Evolutionary conservation across 2,329 filamentous ascomycete genomes (phyloP), one percentile per base, ranked within the genome.

Genomic region (Ophioceras dolichostomum): DNA sequence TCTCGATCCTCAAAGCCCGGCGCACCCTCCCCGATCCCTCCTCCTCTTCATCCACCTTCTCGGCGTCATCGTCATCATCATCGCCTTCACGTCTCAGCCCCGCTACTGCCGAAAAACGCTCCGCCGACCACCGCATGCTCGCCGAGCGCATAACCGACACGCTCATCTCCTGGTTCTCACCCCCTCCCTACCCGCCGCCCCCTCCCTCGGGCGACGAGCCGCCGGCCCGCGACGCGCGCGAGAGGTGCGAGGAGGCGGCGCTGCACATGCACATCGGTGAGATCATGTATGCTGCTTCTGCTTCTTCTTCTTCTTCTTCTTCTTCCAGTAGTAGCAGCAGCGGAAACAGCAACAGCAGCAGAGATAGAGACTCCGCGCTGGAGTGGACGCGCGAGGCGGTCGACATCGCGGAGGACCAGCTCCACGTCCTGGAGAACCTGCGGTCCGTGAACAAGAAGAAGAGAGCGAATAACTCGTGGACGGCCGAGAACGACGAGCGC

Each of bases 181-280:
- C 70, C 5, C 74, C 80, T 0, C 59, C 67, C 2, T 94, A 87
- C 52, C 87, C 89, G 0, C 57, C 75, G 0, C 70, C 83, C 0
- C 82, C 79, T 0, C 64, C 73, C 0, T 78, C 83, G 34, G 88
- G 88, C 38, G 73, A 81, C 33, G 60, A 72, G 3, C 68, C 79
- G 0, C 76, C 88, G 0, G 59, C 68, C 39, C 79, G 84, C 33
- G 73, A 72, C 39, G 53, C 75, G 9, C 64, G 69, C 20, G 76
- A 83, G 45, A 70, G 73, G 27, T 95, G 88, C 57, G 81, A 91
- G 46, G 88, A 95, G 57, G 86, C 87, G 3, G 85, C 76, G 0
- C 61, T 95, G 12, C 87, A 86, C 67, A 71, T 87, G 18, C 91
- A 94, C 57, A 89, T 96, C 44, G 89, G 89, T 41, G 89, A 96